Evolutionary conservation across 257 asterid species (phyloP), one percentile per base, ranked within the genome.

Genomic region (Avicennia marina): DNA sequence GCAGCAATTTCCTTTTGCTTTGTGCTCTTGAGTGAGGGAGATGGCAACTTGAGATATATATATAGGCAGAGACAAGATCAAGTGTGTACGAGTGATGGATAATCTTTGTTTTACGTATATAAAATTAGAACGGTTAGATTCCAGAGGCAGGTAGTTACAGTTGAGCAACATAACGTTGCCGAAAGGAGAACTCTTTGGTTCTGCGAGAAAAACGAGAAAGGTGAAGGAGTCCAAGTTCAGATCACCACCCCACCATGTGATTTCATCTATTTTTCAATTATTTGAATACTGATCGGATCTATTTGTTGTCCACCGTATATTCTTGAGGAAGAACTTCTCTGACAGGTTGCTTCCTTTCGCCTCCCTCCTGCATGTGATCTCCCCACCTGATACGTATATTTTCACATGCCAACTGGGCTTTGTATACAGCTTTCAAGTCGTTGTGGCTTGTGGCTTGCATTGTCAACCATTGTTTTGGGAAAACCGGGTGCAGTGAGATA

Each of bases 221-320:
- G 43, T 57, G 11, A 47, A 51, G 26, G 25, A n/a, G 79, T 69
- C 88, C 76, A 77, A 60, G 47, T 78, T 57, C 80, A 69, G 70
- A 46, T 81, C 59, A 75, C 68, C 48, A 50, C 51, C 31, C 49
- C 26, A 65, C 72, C 78, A 75, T 58, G 73, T 71, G 70, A 62
- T 59, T 73, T 21, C 52, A 45, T 33, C 19, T 46, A 54, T 11
- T 64, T 32, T 68, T 59, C 60, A 46, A 58, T 55, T 69, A 56
- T 61, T 53, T 54, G 72, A 62, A 66, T 48, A 33, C 24, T 20
- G 38, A 58, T 50, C 32, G 19, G 25, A 61, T 61, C 60, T 38
- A 41, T 13, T 24, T 16, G 29, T 16, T 25, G 18, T 13, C 15
- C 27, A 58, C 34, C 57, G 10, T 32, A 59, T 2, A 13, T 55